Conservation (phyloP, 2,329 filamentous ascomycete genomes). For the Monilinia fructicola region DNA sequence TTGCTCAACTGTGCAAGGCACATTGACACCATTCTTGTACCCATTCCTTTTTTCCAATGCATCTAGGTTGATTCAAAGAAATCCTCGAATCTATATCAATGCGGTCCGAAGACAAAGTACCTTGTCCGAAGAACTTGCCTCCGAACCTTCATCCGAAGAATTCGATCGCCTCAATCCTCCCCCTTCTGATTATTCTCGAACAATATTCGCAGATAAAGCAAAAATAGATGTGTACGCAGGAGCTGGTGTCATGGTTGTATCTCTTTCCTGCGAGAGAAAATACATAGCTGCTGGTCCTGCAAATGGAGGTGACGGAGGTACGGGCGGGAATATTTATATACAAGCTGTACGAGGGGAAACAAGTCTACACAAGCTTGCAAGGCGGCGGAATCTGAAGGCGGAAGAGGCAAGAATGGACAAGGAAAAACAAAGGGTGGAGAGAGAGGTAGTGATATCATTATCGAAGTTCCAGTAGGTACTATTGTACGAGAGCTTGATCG, state of each 20-base stretch:
- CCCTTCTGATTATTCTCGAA: constrained; percentile 79
- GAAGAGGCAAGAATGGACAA: constrained; percentile 73
- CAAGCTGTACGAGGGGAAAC: constrained; percentile 90
- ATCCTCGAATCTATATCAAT: constrained; percentile 26
- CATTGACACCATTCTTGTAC: constrained; percentile 41
- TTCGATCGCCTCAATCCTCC: constrained; percentile 70
- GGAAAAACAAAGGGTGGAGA: constrained; percentile 72
- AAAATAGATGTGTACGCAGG: constrained; percentile 76
- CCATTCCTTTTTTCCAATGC: constrained; percentile 35
- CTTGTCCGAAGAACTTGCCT: constrained; percentile 11
- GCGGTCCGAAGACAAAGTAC: constrained; percentile 31
- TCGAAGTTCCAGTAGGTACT: constrained; percentile 90
- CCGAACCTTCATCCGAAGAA: constrained; percentile 30
- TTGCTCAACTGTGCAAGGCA: constrained; percentile 36
- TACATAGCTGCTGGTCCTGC: constrained; percentile 85
- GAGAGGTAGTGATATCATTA: constrained; percentile 80
- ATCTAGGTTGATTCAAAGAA: constrained; percentile 11
- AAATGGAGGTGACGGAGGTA: constrained; percentile 92
- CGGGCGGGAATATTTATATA: constrained; percentile 89
- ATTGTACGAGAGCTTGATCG: constrained; percentile 81
- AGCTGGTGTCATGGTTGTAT: constrained; percentile 84
- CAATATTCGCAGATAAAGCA: constrained; percentile 86
- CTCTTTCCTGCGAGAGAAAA: constrained; percentile 89
- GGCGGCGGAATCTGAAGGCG: constrained; percentile 74
- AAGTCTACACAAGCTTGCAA: constrained; percentile 85